Conservation (phyloP, 306 rosid genomes). For the Chamaecrista fasciculata region DNA sequence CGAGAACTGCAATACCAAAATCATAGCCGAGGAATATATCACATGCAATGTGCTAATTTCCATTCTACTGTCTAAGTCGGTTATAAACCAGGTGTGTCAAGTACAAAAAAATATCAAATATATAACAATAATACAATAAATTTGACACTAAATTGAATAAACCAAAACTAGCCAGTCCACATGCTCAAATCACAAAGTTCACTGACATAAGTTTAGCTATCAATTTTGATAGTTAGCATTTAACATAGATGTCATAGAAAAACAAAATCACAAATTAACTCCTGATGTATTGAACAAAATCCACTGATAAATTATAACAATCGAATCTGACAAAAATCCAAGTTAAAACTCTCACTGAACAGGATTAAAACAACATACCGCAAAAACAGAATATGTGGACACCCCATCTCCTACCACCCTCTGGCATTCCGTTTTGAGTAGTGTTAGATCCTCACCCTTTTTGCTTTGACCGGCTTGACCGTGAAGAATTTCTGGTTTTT, state of each 20-base stretch:
- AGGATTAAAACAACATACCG: conserved; percentile 44
- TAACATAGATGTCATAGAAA: background rate
- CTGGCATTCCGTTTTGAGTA: conserved; percentile 80
- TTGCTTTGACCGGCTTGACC: conserved; percentile 95
- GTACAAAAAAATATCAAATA: conserved; percentile 1
- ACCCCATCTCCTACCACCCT: conserved; percentile 93
- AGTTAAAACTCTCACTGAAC: background rate
- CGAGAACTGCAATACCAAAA: conserved; percentile 18
- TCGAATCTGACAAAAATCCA: background rate
- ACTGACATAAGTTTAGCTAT: background rate
- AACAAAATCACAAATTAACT: background rate
- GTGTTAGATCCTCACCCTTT: conserved; percentile 91
- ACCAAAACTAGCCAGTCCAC: conserved; percentile 18
- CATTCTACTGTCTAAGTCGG: conserved; percentile 7
- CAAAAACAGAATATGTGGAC: conserved; percentile 87
- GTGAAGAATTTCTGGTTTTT: conserved; percentile 76
- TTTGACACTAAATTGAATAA: background rate
- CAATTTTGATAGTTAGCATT: background rate
- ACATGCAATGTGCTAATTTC: background rate
- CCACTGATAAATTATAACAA: background rate
- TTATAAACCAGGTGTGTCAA: background rate
- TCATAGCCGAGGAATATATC: background rate
- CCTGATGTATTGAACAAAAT: background rate
- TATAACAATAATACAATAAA: conserved; percentile 14
- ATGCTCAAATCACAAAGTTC: background rate